phyloP scores from a whole-genome alignment of 169 alveolate genomes.

The Eimeria praecox region DNA sequence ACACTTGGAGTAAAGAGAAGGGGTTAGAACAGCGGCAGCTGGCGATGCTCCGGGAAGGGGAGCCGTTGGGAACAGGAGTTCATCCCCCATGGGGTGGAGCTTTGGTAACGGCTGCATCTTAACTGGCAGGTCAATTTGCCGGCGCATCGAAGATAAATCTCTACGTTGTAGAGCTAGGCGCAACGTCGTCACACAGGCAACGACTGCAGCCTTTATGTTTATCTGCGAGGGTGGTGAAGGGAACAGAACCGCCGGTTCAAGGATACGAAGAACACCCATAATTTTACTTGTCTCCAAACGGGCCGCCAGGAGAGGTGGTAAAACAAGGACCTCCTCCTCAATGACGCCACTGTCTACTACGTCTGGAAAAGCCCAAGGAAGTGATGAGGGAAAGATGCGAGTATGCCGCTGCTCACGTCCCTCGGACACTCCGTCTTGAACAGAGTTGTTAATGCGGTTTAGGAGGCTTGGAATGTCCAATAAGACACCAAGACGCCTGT shows the following conservation, averaged over 20 bases:
- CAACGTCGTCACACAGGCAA: neutral
- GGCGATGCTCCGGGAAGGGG: constrained; percentile 64
- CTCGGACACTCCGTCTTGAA: neutral
- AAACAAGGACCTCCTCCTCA: constrained; percentile 77
- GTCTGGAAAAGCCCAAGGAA: constrained; percentile 71
- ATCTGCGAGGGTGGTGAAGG: neutral
- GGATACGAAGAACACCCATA: neutral
- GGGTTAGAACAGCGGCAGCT: constrained; percentile 45
- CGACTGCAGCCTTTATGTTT: neutral
- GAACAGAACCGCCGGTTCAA: neutral
- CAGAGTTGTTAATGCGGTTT: neutral
- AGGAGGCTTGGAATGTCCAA: neutral
- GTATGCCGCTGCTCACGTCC: neutral
- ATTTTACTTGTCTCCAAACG: constrained; percentile 24
- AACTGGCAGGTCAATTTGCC: neutral
- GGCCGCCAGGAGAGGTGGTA: constrained; percentile 32
- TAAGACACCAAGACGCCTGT: neutral
- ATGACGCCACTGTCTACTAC: constrained; percentile 45
- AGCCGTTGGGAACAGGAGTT: constrained; percentile 47
- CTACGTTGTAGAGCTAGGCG: neutral
- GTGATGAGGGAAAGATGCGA: constrained; percentile 17
- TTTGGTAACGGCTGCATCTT: neutral
- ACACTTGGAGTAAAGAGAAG: constrained; percentile 19
- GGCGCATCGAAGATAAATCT: constrained; percentile 24
- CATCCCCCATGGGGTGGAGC: constrained; percentile 7